phyloP scores from a whole-genome alignment of 306 rosid genomes.

The Styphnolobium japonicum region DNA sequence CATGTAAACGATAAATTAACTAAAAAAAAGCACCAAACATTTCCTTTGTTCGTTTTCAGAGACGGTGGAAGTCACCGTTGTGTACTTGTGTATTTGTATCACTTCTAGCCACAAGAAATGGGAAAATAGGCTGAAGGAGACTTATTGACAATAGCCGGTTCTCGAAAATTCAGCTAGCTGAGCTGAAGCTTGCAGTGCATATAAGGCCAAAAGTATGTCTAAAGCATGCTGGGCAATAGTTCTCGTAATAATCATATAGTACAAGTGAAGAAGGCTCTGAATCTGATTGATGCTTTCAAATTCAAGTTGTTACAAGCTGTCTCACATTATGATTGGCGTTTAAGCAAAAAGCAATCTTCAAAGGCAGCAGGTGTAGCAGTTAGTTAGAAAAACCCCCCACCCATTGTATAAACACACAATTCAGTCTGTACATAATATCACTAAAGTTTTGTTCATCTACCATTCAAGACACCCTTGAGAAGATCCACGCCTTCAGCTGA shows the following conservation, averaged over 20 bases:
- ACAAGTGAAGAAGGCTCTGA: constrained; percentile 11
- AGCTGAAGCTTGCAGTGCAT: constrained; percentile 1
- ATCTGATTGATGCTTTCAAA: constrained; percentile 16
- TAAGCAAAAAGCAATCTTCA: constrained; percentile 21
- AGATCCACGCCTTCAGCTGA: constrained; percentile 74
- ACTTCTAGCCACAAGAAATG: not conserved
- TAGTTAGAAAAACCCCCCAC: constrained; percentile 14
- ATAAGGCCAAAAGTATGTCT: not conserved
- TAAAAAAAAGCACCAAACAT: not conserved
- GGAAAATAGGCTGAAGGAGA: constrained; percentile 17
- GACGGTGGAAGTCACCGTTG: not conserved
- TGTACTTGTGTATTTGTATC: not conserved
- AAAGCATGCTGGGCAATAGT: not conserved
- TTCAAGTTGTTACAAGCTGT: not conserved
- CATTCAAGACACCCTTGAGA: constrained; percentile 63
- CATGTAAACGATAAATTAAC: not conserved
- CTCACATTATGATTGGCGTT: constrained; percentile 13
- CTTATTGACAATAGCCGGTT: not conserved
- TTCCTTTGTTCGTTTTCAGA: not conserved
- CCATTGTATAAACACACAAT: not conserved
- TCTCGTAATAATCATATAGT: not conserved
- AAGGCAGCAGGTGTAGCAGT: not conserved
- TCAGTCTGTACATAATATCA: constrained; percentile 18
- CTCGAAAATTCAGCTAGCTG: not conserved
- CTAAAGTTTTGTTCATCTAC: constrained; percentile 30